These are phyloP conservation scores for Teratosphaeria epicoccoides DNA, from an alignment of 2,329 filamentous ascomycete genomes.

Conservation along the genomic window DNA sequence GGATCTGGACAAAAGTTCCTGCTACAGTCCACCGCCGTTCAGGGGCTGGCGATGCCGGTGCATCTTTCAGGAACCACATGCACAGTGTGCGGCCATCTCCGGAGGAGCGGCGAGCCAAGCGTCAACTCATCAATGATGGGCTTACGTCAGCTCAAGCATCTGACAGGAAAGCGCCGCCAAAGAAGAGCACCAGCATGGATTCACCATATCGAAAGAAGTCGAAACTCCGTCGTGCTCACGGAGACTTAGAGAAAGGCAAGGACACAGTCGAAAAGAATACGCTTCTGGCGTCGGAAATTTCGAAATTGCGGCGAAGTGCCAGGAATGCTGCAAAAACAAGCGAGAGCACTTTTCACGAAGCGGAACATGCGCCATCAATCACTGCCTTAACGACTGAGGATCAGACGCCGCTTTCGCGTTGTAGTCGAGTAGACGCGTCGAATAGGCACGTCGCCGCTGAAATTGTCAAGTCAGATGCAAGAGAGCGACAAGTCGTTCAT, in stretches of 20 bases:
- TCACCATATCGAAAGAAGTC: too few species aligned
- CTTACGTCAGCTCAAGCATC: background rate
- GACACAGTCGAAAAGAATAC: background rate
- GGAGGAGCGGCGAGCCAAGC: background rate
- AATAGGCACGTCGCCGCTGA: background rate
- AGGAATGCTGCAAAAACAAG: background rate
- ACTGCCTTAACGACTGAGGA: background rate
- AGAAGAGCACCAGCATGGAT: background rate
- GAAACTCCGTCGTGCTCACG: background rate
- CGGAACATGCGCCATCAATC: background rate
- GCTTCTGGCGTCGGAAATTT: background rate
- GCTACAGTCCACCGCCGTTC: background rate
- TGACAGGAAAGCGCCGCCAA: too few species aligned
- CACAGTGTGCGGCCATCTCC: slow-evolving; percentile 1
- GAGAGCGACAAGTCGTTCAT: background rate
- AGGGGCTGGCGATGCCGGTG: background rate
- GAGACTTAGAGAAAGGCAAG: background rate
- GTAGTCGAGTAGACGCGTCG: background rate
- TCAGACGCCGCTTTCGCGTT: background rate
- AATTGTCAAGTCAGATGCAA: background rate
- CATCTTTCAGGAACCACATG: background rate
- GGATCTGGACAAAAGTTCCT: background rate
- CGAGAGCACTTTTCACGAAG: background rate
- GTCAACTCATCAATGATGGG: background rate
- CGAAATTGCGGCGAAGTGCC: background rate